Base-by-base conservation (phyloP, 1,139 yeast genomes). In the Candida albicans region DNA sequence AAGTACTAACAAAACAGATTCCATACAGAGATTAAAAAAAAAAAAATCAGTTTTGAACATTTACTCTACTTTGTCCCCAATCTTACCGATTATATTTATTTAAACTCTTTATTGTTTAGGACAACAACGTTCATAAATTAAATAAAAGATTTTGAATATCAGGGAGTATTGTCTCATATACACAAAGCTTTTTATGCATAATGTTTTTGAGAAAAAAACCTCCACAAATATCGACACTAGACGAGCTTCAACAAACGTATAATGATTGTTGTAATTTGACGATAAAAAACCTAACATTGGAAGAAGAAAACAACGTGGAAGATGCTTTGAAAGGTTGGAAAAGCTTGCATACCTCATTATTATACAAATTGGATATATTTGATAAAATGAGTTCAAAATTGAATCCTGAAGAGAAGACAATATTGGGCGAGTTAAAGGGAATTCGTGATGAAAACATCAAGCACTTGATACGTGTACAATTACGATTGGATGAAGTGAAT, bases 251-350 rank as follows among this genome's bases (percentile, higher is more conserved):
- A 45, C 82, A 78, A 45, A 64, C 84, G 1, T 84, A 84, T 62
- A 73, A 77, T 51, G 84, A 81, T 50, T 69, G 81, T 46, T 84
- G 87, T 43, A 77, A 78, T 54, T 68, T 69, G 45, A 73, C 87
- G 10, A 70, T 84, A 43, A 69, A 74, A 51, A 79, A 82, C 58
- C 58, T 82, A 41, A 71, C 79, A 5, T 57, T 79, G 24, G 91
- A 85, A 55, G 85, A 84, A 48, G 66, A 70, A 15, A 69, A 73
- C 33, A 70, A 75, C 15, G 63, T 71, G 40, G 78, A 73, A 44
- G 79, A 74, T 15, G 87, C 91, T 1, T 63, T 82, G 26, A 78
- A 76, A 52, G 90, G 90, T 2, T 85, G 91, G 91, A 83, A 81
- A 54, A 70, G 82, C 8, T 63, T 85, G 14, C 87, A 82, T 51